Evolutionary conservation across 2,329 filamentous ascomycete species (phyloP), one percentile per base, ranked within the genome.

Genomic region (Achaetomium macrosporum): DNA sequence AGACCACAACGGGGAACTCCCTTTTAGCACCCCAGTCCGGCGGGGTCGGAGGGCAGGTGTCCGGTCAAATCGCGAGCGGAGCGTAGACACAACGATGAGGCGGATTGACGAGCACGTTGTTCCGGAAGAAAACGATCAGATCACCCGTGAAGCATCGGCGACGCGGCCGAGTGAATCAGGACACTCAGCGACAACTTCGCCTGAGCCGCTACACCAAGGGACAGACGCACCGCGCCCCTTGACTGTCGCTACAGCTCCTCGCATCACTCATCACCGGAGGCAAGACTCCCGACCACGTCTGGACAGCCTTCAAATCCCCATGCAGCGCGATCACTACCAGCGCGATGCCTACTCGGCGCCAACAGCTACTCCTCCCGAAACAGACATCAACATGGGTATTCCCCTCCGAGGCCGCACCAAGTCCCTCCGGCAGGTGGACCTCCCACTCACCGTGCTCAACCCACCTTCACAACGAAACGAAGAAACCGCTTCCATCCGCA

Each of bases 101-200:
- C 52, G 59, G 20, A 61, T 61, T 42, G 57, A 59, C 39, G 59
- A 59, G 33, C 12, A 57, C 30, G 39, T 50, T 6, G 42, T 16
- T 11, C 25, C 49, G 15, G 51, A 48, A 10, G 50, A 53, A 5
- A 47, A 2, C 33, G 31, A 44, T 1, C 40, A 13, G 2, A 39
- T 16, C 15, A 20, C 30, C 13, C 5, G 33, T 3, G 35, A n/a
- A 2, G n/a, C 44, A n/a, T 41, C 16, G 35, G 53, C 19, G 4
- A 19, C 39, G 2, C 4, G 13, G 1, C 7, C 51, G 11, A 15
- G 25, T 3, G 47, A 50, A 1, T 29, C 43, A 15, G 33, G 20
- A 5, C 36, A 30, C 29, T 51, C 52, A 3, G 30, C 16, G 15
- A 30, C 43, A 15, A 42, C 44, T 4, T 45, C 56, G 0, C 47